Conservation (phyloP, 2,329 filamentous ascomycete genomes). For the Leptographium radiaticola region DNA sequence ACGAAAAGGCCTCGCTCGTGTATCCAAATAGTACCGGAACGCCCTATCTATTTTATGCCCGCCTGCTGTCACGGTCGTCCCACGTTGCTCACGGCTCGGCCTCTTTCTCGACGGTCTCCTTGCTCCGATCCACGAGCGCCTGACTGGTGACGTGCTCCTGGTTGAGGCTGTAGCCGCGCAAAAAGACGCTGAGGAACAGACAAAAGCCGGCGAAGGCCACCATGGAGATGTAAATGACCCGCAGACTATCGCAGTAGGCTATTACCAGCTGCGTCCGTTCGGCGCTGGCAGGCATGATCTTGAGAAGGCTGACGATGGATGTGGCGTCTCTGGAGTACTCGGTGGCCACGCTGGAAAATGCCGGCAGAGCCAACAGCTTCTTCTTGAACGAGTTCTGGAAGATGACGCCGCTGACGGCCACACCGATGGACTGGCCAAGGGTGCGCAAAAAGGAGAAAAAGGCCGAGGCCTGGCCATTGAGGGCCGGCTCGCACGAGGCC, state of each 20-base stretch:
- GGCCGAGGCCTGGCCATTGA: slow-evolving; percentile 24
- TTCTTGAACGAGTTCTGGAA: slow-evolving; percentile 23
- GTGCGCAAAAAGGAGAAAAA: slow-evolving; percentile 29
- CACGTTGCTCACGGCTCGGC: neutral
- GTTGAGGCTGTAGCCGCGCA: slow-evolving; percentile 35
- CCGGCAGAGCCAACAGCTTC: slow-evolving; percentile 7
- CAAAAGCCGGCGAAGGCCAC: slow-evolving; percentile 35
- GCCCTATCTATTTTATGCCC: no score
- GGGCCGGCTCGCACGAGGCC: slow-evolving; percentile 21
- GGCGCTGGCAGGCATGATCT: slow-evolving; percentile 31
- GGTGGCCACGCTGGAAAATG: slow-evolving; percentile 14
- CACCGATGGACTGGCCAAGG: slow-evolving; percentile 27
- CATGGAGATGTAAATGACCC: slow-evolving; percentile 40
- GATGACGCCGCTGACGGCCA: slow-evolving; percentile 25
- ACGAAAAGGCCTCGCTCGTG: neutral
- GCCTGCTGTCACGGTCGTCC: no score
- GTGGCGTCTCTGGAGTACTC: slow-evolving; percentile 43
- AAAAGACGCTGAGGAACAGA: slow-evolving; percentile 36
- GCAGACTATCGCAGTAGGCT: slow-evolving; percentile 38
- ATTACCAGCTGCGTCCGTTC: slow-evolving; percentile 17
- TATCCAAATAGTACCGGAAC: neutral
- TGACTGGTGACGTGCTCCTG: slow-evolving; percentile 33
- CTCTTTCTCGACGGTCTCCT: slow-evolving; percentile 1
- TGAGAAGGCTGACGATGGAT: slow-evolving; percentile 38
- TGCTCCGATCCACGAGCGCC: slow-evolving; percentile 21